Evolutionary conservation across 2,329 filamentous ascomycete species (phyloP).

Genomic region (Domatiomyces globalis): DNA sequence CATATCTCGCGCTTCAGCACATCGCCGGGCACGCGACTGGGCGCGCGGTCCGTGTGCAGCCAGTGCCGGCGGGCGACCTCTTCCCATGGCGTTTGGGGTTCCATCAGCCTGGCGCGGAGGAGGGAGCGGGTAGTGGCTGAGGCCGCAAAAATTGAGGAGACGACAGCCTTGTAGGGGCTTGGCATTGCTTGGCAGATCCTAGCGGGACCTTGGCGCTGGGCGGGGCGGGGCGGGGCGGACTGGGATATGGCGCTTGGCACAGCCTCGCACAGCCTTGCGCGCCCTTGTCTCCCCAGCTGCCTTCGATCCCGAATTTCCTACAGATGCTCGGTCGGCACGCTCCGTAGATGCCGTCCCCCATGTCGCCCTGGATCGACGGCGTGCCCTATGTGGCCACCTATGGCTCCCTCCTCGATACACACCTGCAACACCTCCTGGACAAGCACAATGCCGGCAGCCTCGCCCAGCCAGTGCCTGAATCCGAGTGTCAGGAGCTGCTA

Average conservation of each 20-base stretch:
- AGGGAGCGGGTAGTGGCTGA: conserved; percentile 41
- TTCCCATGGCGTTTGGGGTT: conserved; percentile 35
- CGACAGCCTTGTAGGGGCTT: background rate
- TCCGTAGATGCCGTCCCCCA: background rate
- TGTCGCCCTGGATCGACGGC: conserved; percentile 9
- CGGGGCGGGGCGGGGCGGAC: no score
- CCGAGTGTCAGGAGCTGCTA: conserved; percentile 15
- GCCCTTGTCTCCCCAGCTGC: background rate
- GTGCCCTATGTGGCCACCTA: conserved; percentile 13
- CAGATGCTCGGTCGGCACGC: background rate
- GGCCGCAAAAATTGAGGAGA: conserved; percentile 17
- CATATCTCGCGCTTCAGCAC: conserved; percentile 78
- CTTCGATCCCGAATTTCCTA: background rate
- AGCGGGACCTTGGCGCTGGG: background rate
- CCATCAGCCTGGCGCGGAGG: conserved; percentile 29
- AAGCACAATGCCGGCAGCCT: conserved; percentile 6
- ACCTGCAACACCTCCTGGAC: conserved; percentile 5
- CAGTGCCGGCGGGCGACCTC: conserved; percentile 72
- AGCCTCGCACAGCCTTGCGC: background rate
- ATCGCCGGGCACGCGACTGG: conserved; percentile 30
- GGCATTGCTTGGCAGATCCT: background rate
- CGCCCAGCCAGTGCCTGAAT: conserved; percentile 6
- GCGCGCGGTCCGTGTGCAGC: conserved; percentile 45
- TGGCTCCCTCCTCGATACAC: conserved; percentile 9
- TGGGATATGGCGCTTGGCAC: background rate